Base-by-base conservation (phyloP, 2,329 filamentous ascomycete genomes). In the Rhinocladiella mackenziei region DNA sequence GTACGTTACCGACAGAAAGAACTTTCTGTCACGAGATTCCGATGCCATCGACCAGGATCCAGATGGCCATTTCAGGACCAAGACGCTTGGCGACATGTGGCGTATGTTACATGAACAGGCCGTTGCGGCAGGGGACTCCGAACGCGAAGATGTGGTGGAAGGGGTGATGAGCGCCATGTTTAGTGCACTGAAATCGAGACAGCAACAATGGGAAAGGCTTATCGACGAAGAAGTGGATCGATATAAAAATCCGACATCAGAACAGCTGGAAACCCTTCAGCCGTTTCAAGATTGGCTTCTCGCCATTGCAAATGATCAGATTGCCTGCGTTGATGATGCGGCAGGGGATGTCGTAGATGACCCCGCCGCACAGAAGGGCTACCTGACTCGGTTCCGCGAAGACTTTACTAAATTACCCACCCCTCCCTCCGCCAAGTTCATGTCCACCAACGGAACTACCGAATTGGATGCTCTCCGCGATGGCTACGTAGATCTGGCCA, bases 81-180 rank as follows among this genome's bases (percentile, higher is more conserved):
- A 86, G 68, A 95, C 89, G 50, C 73, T 95, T 41, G 84, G 89
- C 43, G 89, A 95, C 60, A 84, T 97, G 74, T 98, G 94, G 89
- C 85, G 89, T 48, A 97, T 98, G 89, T 74, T 98, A 52, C 82
- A 86, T 55, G 91, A 98, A 66, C 92, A 98, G 66, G 78, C 95
- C 23, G 80, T 85, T 52, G 87, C 89, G 0, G 89, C 89, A 3
- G 83, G 81, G 29, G 85, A 86, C 58, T 95, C 89, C 32, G 78
- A 89, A 60, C 85, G 92, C 39, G 78, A 82, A 43, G 92, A 97
- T 61, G 89, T 98, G 0, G 83, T 91, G 6, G 91, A 97, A 68
- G 92, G 92, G 52, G 89, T 97, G 26, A 83, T 97, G 38, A 92
- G 97, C 64, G 84, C 89, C 62, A 97, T 97, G 87, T 91, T 96